These are phyloP conservation scores for Solanum microdontum DNA, from an alignment of 257 asterid genomes.

Conservation along the genomic window DNA sequence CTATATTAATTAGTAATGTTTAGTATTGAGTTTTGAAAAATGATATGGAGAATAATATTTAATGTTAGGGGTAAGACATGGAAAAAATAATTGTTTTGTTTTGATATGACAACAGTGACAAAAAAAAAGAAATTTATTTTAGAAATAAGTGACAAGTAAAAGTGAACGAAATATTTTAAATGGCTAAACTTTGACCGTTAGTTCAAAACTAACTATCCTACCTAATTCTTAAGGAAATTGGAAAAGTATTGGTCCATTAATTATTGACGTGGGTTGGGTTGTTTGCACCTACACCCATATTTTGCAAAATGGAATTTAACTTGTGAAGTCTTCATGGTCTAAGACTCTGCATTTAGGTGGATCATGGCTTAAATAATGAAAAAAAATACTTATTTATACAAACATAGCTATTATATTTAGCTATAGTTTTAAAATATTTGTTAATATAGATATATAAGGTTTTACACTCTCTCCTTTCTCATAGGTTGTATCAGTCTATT, in stretches of 20 bases:
- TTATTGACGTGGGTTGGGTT: background rate
- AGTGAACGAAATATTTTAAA: no score
- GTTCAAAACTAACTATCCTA: background rate
- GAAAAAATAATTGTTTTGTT: no score
- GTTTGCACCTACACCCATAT: background rate
- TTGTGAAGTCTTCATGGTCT: background rate
- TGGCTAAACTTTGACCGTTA: background rate
- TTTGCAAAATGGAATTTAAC: background rate
- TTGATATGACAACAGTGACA: no score
- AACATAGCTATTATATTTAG: background rate
- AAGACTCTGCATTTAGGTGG: background rate
- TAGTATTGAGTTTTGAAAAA: fast-evolving
- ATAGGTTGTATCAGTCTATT: no score
- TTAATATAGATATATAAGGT: no score
- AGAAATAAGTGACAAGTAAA: background rate
- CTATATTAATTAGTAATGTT: no score
- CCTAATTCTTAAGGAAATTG: background rate
- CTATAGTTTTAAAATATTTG: no score
- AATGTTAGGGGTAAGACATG: fast-evolving
- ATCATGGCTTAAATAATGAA: background rate
- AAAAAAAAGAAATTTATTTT: no score
- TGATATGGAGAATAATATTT: background rate
- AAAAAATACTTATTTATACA: background rate
- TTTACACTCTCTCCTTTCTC: no score
- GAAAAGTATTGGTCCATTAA: background rate